Conservation (phyloP, 225 moss, liverwort and hornwort genomes). For the Takakia lepidozioides region DNA sequence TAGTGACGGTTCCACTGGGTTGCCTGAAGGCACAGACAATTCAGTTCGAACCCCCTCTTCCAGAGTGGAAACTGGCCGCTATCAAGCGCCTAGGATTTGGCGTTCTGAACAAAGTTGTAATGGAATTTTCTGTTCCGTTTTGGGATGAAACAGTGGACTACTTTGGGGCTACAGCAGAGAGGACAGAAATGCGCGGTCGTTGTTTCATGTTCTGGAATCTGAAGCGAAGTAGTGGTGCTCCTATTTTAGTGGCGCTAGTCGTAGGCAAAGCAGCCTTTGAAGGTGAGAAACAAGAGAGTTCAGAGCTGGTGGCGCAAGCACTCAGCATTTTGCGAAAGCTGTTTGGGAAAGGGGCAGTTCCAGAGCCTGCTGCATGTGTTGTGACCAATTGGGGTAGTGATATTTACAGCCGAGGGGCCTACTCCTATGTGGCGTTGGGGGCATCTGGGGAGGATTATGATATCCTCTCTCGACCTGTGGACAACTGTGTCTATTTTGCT, state of each 20-base stretch:
- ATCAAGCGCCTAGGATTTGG: constrained; percentile 54
- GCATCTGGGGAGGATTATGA: constrained; percentile 65
- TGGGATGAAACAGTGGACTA: constrained; percentile 68
- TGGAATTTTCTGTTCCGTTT: constrained; percentile 45
- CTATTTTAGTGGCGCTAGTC: constrained; percentile 52
- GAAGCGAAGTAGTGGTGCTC: constrained; percentile 43
- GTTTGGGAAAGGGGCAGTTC: constrained; percentile 45
- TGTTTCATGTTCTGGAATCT: constrained; percentile 68
- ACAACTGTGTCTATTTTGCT: constrained; percentile 54
- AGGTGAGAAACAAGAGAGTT: constrained; percentile 20
- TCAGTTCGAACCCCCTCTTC: constrained; percentile 38
- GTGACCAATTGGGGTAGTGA: constrained; percentile 61
- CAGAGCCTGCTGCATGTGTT: constrained; percentile 34
- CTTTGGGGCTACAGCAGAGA: constrained; percentile 52
- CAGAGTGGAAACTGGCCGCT: constrained; percentile 56
- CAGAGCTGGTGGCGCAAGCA: constrained; percentile 39
- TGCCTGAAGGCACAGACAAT: constrained; percentile 46
- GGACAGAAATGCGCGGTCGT: constrained; percentile 37
- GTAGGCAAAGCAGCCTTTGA: constrained; percentile 49
- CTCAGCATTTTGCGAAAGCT: constrained; percentile 36
- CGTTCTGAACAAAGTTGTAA: constrained; percentile 49
- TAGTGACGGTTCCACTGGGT: constrained; percentile 52
- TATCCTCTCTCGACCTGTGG: constrained; percentile 52
- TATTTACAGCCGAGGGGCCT: constrained; percentile 45
- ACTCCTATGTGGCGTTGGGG: constrained; percentile 60